These are phyloP conservation scores for Sechiopsis laciniata DNA, from an alignment of 306 rosid species.

Conservation along the genomic window DNA sequence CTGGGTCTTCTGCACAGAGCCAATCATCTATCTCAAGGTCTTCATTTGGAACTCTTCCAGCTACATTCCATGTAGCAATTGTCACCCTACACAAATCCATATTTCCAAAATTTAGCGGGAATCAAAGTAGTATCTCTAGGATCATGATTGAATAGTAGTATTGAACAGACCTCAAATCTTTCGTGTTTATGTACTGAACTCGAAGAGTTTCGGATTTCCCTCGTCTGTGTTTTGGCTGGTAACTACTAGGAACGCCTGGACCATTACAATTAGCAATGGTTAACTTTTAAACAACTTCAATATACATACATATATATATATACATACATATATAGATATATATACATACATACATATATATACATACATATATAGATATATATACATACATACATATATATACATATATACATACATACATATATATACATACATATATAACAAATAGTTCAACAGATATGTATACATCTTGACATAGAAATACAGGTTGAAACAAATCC, in stretches of 20 bases:
- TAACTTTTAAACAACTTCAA: slow-evolving; percentile 1
- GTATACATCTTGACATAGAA: neutral
- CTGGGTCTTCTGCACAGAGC: slow-evolving; percentile 64
- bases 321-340: neutral
- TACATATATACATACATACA: too few species aligned
- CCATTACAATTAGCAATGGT: slow-evolving; percentile 28
- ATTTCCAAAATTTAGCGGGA: slow-evolving; percentile 25
- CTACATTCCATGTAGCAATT: slow-evolving; percentile 90
- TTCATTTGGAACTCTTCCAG: slow-evolving; percentile 66
- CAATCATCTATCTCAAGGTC: slow-evolving; percentile 80
- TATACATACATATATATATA: neutral
- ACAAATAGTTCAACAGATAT: neutral
- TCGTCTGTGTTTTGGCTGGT: slow-evolving; percentile 55
- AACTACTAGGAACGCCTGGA: slow-evolving; percentile 50
- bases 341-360: too few species aligned
- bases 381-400: too few species aligned
- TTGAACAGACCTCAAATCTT: slow-evolving; percentile 68
- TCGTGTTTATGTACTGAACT: slow-evolving; percentile 81
- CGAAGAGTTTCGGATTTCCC: slow-evolving; percentile 96
- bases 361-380: too few species aligned
- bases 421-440: neutral
- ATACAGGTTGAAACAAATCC: slow-evolving; percentile 13
- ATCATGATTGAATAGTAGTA: slow-evolving; percentile 22
- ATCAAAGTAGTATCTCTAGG: slow-evolving; percentile 17
- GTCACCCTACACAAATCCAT: slow-evolving; percentile 57